phyloP scores from a whole-genome alignment of 208 protist genomes.

The Wallacemonas collosoma region DNA sequence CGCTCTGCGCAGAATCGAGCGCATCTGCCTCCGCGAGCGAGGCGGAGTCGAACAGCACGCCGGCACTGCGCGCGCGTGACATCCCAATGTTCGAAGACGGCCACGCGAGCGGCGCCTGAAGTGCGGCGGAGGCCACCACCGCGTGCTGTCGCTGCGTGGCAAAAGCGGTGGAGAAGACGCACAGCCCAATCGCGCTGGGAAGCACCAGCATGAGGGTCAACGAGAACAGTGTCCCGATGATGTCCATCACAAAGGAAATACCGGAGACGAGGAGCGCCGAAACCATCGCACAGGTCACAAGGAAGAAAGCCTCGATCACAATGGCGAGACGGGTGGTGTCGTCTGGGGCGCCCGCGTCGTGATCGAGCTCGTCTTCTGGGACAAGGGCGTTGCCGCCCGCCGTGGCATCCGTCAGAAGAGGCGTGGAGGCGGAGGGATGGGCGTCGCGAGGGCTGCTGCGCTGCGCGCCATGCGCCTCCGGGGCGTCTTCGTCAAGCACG shows the following conservation, averaged over 20 bases:
- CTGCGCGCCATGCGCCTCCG: background rate
- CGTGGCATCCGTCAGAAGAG: background rate
- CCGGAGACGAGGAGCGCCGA: conserved; percentile 53
- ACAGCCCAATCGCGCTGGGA: conserved; percentile 58
- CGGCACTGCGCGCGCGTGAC: conserved; percentile 15
- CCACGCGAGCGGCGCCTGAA: background rate
- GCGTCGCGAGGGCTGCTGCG: no score
- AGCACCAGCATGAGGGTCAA: conserved; percentile 65
- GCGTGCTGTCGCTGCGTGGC: conserved; percentile 12
- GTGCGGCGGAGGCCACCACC: background rate
- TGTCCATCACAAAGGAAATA: conserved; percentile 69
- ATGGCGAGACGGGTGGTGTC: conserved; percentile 69
- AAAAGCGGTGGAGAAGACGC: conserved; percentile 41
- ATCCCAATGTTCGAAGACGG: background rate
- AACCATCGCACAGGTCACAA: conserved; percentile 51
- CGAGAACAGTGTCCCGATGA: conserved; percentile 64
- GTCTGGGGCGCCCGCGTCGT: conserved; percentile 71
- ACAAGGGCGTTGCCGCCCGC: background rate
- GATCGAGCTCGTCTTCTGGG: conserved; percentile 36
- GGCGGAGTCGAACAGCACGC: conserved; percentile 21
- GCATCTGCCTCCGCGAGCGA: conserved; percentile 6
- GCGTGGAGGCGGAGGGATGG: background rate
- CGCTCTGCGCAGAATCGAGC: background rate
- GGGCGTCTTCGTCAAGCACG: background rate
- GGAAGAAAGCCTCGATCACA: conserved; percentile 57